These are phyloP conservation scores for Lupinus albus DNA, from an alignment of 306 rosid species.

Conservation along the genomic window DNA sequence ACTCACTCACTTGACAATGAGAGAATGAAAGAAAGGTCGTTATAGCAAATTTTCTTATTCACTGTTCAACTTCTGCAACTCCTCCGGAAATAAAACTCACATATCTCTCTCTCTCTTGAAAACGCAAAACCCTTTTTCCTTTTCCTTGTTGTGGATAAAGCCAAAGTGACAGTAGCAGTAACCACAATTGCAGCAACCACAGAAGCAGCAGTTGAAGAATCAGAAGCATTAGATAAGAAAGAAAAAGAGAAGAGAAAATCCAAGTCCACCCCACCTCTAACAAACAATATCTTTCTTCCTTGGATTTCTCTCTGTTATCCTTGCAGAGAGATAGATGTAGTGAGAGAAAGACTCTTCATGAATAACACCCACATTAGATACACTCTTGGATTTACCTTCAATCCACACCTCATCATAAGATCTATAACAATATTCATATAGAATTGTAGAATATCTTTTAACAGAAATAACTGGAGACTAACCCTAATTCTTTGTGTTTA, in stretches of 20 bases:
- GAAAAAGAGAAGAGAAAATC: neutral
- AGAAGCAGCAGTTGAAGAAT: constrained; percentile 27
- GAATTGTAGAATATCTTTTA: too few relatives aligned
- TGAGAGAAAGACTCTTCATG: constrained; percentile 60
- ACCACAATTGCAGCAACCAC: constrained; percentile 37
- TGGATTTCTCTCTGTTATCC: constrained; percentile 52
- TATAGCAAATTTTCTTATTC: constrained; percentile 49
- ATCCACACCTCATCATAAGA: constrained; percentile 20
- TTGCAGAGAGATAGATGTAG: constrained; percentile 22
- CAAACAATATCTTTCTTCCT: constrained; percentile 23
- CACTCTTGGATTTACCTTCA: constrained; percentile 44
- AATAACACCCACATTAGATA: constrained; percentile 49
- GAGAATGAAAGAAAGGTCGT: constrained; percentile 57
- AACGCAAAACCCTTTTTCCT: constrained; percentile 36
- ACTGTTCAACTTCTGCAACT: constrained; percentile 28
- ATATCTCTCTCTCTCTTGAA: constrained; percentile 7
- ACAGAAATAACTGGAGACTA: too few relatives aligned
- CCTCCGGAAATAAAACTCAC: constrained; percentile 1
- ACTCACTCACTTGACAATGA: neutral
- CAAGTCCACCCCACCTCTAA: neutral
- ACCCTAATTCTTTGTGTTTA: too few relatives aligned
- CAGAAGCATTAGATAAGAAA: neutral
- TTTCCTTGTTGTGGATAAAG: constrained; percentile 47
- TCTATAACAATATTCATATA: neutral
- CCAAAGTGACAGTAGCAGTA: constrained; percentile 65